Evolutionary conservation across 2,329 filamentous ascomycete species (phyloP), one percentile per base, ranked within the genome.

Genomic region (Microcyclospora tardicrescens): DNA sequence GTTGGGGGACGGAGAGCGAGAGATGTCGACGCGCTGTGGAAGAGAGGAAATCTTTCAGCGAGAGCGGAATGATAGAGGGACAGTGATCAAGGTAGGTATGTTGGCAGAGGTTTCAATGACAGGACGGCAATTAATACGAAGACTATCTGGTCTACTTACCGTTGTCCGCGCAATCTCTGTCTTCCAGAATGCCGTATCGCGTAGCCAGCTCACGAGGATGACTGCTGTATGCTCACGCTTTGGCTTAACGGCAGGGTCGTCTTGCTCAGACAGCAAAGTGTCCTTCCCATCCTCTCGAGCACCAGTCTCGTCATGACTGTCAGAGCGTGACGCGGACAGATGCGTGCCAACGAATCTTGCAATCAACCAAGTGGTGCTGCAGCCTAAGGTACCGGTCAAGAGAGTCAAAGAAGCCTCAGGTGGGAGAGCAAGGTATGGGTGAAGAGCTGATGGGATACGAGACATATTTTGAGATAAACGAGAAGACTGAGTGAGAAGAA

Each of bases 141-240:
- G 10, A 16, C 24, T 33, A 3, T 15, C 24, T 30, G 13, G 12
- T 15, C 3, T n/a, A 41, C 43, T 28, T 49, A 56, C 53, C 16
- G 43, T 46, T 10, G 43, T 43, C 24, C 54, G 43, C 33, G 46
- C 33, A 2, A 58, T 72, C 36, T 83, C 79, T 2, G 79, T 73
- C 45, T 67, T 77, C 85, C 86, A 95, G 56, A 93, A 93, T 1
- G 72, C 65, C 46, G 72, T 73, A 51, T 89, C 81, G 43, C 84
- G 72, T 61, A 93, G 64, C 61, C 91, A 94, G 63, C 83, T 93
- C 41, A 91, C 77, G 2, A 95, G 67, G 2, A 94, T 68, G 1
- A 95, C 61, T 13, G 57, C 59, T 9, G 48, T 47, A 19, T 52
- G 19, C 19, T 24, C 19, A 24, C 19, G 4, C 4, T 8, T 24